Percentiles rank a stretch among this genome's conserved stretches.
Conservation (phyloP, 192 early-diverging fungal species). For the Jimgerdemannia flammicorona region DNA sequence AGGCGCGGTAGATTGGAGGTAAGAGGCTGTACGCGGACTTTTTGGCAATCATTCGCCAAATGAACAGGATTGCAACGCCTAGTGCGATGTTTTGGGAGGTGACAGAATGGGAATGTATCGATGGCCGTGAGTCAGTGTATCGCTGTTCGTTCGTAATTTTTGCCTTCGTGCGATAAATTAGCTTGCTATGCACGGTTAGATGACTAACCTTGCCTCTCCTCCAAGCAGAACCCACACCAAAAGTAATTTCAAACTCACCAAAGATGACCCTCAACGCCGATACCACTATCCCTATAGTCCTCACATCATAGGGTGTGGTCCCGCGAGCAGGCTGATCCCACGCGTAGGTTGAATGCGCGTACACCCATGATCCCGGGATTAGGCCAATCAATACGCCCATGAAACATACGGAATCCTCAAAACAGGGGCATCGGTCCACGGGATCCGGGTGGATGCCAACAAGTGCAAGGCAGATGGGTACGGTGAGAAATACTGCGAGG, state of each 20-base stretch:
- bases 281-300: slow-evolving; percentile 5
- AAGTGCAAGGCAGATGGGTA: slow-evolving; percentile 23
- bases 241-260: slow-evolving; percentile 8
- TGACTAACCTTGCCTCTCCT: background rate
- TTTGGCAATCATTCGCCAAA: slow-evolving; percentile 48
- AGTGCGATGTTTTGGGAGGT: slow-evolving; percentile 1
- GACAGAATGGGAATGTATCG: background rate
- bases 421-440: slow-evolving; percentile 70
- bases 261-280: slow-evolving; percentile 12
- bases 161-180: too few species aligned
- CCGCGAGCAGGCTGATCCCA: slow-evolving; percentile 26
- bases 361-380: slow-evolving; percentile 52
- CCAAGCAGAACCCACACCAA: background rate
- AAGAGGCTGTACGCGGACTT: slow-evolving; percentile 40
- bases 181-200: too few species aligned
- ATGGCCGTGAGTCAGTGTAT: background rate
- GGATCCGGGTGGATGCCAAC: slow-evolving; percentile 55
- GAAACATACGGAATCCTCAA: slow-evolving; percentile 69
- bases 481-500: slow-evolving; percentile 25
- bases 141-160: too few species aligned
- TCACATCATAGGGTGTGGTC: slow-evolving; percentile 32
- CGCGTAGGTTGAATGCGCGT: slow-evolving; percentile 29
- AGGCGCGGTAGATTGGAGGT: slow-evolving; percentile 48
- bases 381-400: slow-evolving; percentile 60
- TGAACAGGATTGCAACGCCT: slow-evolving; percentile 48